A percentile compares a stretch with the other conserved stretches of the same genome.
These are phyloP conservation scores for Gymnopilus junonius DNA, from an alignment of 768 basidiomycete genomes.

Conservation along the genomic window DNA sequence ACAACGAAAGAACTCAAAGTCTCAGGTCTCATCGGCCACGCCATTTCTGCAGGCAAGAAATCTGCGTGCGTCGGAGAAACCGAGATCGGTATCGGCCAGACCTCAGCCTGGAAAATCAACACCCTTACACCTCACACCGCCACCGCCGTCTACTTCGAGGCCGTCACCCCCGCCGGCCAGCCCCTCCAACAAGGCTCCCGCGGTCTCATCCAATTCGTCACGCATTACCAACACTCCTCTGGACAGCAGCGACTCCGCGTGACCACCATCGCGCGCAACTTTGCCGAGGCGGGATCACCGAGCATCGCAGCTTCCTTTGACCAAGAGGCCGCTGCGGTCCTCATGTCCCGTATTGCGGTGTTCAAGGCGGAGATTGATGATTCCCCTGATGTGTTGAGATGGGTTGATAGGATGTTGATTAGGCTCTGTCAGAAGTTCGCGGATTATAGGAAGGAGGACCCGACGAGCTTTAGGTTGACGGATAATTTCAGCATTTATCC, in stretches of 20 bases:
- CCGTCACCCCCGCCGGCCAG: slow-evolving; percentile 96
- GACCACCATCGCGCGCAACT: slow-evolving; percentile 97
- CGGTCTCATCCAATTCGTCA: slow-evolving; percentile 97
- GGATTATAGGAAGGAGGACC: slow-evolving; percentile 97
- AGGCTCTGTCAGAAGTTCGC: slow-evolving; percentile 99
- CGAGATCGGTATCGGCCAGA: slow-evolving; percentile 98
- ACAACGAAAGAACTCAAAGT: slow-evolving; percentile 99
- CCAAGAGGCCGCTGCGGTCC: slow-evolving; percentile 95
- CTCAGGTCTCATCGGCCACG: slow-evolving; percentile 96
- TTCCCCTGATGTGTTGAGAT: slow-evolving; percentile 92
- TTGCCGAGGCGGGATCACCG: slow-evolving; percentile 50
- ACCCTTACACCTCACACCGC: slow-evolving; percentile 81
- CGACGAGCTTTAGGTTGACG: slow-evolving; percentile 87
- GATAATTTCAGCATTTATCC: slow-evolving; percentile 99
- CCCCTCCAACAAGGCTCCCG: slow-evolving; percentile 87
- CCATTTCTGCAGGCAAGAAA: slow-evolving; percentile 97
- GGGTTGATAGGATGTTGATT: slow-evolving; percentile 99
- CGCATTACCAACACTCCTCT: slow-evolving; percentile 96
- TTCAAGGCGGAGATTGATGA: slow-evolving; percentile 99
- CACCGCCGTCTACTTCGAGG: slow-evolving; percentile 95
- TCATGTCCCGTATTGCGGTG: slow-evolving; percentile 98
- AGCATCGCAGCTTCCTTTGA: slow-evolving; percentile 43
- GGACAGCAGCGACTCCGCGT: slow-evolving; percentile 92
- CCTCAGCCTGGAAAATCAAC: slow-evolving; percentile 98
- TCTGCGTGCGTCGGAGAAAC: slow-evolving; percentile 97